Base-by-base conservation (phyloP, 2,329 filamentous ascomycete genomes). In the Fusarium sp. region DNA sequence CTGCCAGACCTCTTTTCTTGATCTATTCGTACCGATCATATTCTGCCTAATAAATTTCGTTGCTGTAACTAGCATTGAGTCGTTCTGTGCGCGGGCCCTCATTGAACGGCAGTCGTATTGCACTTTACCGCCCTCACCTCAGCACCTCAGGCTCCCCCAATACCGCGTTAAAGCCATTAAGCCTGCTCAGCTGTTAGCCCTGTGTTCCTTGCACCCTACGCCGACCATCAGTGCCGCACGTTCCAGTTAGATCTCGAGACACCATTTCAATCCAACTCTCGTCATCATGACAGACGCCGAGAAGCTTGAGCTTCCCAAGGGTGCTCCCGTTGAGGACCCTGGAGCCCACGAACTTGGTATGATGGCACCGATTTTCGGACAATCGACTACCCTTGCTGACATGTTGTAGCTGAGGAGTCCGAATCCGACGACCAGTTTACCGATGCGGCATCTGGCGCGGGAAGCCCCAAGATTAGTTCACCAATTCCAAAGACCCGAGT, bases 361-460 rank as follows among this genome's bases (percentile, higher is more conserved):
- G 74, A 72, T 52, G 45, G 58, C 36, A 48, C 45, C 47, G 26
- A 31, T 18, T 26, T 52, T 56, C 42, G 52, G 35, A 64, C 45
- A 61, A 22, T 47, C 48, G 26, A 17, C 24, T 36, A 35, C 22
- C 24, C 31, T 49, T 70, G 63, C 80, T 83, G 72, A 83, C 75
- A 58, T 59, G 38, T 41, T 31, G 28, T 48, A 81, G 81, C 80
- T 82, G 88, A 88, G 68, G 85, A 84, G 36, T 91, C 90, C 55
- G 91, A 92, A 71, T 91, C 90, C 35, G 91, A 92, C 51, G 91
- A 93, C 75, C 91, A 92, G 82, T 93, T 91, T 81, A 92, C 89
- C 57, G 91, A 93, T 79, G 90, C 91, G 39, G 88, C 88, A 62
- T 91, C 90, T 39, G 86, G 81, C 63, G 84, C 79, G 66, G 81